phyloP scores from a whole-genome alignment of 164 flowering plant genomes.

The Stephania japonica region DNA sequence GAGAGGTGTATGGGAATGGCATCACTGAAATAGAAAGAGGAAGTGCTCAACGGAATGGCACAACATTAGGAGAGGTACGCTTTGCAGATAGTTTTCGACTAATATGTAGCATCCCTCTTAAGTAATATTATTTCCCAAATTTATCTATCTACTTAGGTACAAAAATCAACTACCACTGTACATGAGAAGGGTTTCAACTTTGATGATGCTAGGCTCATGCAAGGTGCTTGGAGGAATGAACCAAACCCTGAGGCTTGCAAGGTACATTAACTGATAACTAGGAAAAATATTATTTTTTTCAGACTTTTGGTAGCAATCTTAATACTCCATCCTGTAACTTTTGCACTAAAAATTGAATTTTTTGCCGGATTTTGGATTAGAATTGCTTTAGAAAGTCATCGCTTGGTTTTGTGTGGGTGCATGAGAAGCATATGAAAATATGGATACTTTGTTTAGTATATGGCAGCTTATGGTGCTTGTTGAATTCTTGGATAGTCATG shows the following conservation, averaged over 20 bases:
- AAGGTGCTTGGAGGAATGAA: slow-evolving; percentile 98
- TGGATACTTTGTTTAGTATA: background rate
- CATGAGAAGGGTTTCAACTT: slow-evolving; percentile 93
- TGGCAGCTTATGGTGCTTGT: background rate
- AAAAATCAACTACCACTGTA: slow-evolving; percentile 34
- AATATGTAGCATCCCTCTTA: background rate
- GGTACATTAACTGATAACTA: slow-evolving; percentile 35
- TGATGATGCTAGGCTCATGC: slow-evolving; percentile 88
- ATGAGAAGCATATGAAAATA: background rate
- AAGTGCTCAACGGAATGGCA: slow-evolving; percentile 58
- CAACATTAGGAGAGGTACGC: slow-evolving; percentile 54
- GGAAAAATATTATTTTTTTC: background rate
- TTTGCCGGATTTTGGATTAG: background rate
- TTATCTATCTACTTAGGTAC: slow-evolving; percentile 28
- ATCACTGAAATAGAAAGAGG: slow-evolving; percentile 87
- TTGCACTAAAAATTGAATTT: no score
- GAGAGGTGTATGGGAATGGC: slow-evolving; percentile 84
- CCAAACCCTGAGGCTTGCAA: slow-evolving; percentile 78
- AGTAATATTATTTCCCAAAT: background rate
- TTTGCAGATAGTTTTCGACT: background rate
- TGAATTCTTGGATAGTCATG: background rate
- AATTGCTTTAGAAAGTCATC: background rate
- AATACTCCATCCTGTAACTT: background rate
- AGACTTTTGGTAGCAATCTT: background rate
- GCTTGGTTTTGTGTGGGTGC: background rate